phyloP scores from a whole-genome alignment of 1,284 basidiomycete species.

The Entoloma clypeatum region DNA sequence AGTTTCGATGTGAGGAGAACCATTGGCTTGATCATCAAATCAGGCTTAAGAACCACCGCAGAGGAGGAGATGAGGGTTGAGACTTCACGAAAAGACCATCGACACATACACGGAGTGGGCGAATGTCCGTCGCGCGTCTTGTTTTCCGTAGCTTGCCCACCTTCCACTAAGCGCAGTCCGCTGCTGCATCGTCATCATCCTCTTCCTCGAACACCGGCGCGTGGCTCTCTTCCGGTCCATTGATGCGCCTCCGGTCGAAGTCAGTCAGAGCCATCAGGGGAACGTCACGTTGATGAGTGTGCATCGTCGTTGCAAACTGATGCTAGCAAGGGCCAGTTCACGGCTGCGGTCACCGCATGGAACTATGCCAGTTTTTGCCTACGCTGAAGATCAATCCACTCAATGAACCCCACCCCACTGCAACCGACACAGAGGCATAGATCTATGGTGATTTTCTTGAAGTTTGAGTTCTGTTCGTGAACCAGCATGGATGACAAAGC shows the following conservation, averaged over 20 bases:
- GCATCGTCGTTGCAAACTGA: too few relatives aligned
- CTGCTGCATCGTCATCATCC: slow-evolving; percentile 29
- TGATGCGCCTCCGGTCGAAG: slow-evolving; percentile 84
- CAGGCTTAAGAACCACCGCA: slow-evolving; percentile 77
- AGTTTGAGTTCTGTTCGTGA: too few relatives aligned
- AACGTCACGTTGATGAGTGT: too few relatives aligned
- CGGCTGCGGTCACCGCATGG: too few relatives aligned
- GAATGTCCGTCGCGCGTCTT: slow-evolving; percentile 59
- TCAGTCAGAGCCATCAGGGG: slow-evolving; percentile 49
- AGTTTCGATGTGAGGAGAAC: slow-evolving; percentile 93
- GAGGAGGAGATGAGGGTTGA: slow-evolving; percentile 9
- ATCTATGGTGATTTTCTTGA: too few relatives aligned
- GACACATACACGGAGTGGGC: slow-evolving; percentile 76
- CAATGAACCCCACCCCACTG: too few relatives aligned
- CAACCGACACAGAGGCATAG: too few relatives aligned
- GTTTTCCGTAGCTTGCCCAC: slow-evolving; percentile 41
- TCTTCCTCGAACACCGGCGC: slow-evolving; percentile 56
- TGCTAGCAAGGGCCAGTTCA: too few relatives aligned
- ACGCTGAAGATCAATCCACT: too few relatives aligned
- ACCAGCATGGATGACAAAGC: too few relatives aligned
- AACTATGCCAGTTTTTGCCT: too few relatives aligned
- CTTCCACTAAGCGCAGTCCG: slow-evolving; percentile 27
- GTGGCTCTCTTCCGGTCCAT: slow-evolving; percentile 82
- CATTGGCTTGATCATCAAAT: slow-evolving; percentile 88
- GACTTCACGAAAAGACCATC: not conserved